Base-by-base conservation (phyloP, 225 moss, liverwort and hornwort species). In the Marchantia paleacea region DNA sequence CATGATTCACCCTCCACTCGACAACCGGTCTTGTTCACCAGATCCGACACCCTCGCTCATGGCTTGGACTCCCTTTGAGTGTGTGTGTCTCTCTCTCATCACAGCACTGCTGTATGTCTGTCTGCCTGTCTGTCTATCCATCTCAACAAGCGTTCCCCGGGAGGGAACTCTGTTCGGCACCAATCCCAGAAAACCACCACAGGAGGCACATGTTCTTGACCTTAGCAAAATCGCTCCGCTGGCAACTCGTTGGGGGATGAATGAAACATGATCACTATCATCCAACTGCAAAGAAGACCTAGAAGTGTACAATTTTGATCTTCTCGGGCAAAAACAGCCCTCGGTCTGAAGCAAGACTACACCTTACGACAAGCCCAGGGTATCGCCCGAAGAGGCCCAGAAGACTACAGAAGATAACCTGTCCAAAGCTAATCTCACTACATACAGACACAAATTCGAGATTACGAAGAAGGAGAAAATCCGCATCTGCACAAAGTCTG, bases 401-500 rank as follows among this genome's bases (percentile, higher is more conserved):
- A 65, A 66, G 65, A 52, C 50, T 63, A 25, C 47, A 66, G 26
- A 24, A 26, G 76, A 76, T 10, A 61, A 57, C 19, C 22, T 3
- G 64, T 78, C 64, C 48, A 65, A 76, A 78, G 24, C 65, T 78
- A 78, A 19, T 51, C 48, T 51, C 65, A 30, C 75, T 76, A 76
- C 19, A 55, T 60, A 76, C 31, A 30, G 75, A 58, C 75, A 76
- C 31, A 78, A 78, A 16, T 24, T 78, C 64, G 24, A 11, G 63
- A 78, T 50, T 63, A 65, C 63, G 39, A 78, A 50, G 22, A 65
- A 50, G 18, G 65, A 51, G 20, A 78, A 64, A 64, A 9, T 52
- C 64, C 64, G 78, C 78, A n/a, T 79, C 79, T 71, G 69, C 69
- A 79, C 79, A 71, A 79, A 79, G 69, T 69, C 69, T 79, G n/a